A percentile compares a stretch with the other conserved stretches of the same genome.
Evolutionary conservation across 768 basidiomycete species (phyloP).

Genomic region (Baorangia bicolor): DNA sequence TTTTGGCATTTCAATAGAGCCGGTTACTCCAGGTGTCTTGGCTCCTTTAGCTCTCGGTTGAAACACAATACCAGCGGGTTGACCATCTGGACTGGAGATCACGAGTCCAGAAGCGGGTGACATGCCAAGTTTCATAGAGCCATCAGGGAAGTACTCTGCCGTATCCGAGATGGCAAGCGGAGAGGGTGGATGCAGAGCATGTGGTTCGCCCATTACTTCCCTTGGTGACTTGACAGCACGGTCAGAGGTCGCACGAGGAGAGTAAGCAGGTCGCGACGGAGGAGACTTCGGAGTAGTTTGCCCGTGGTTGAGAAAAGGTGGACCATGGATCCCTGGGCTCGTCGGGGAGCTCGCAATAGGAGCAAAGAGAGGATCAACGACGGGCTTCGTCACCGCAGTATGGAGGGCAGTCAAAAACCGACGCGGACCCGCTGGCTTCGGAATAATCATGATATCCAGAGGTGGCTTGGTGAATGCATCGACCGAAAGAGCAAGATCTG

Average conservation of each 20-base stretch:
- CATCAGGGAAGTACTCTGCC: constrained; percentile 64
- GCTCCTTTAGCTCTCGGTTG: constrained; percentile 61
- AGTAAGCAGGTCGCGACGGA: constrained; percentile 40
- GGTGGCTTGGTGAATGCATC: constrained; percentile 47
- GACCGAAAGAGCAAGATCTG: constrained; percentile 42
- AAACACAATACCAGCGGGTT: constrained; percentile 95
- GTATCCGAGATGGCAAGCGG: constrained; percentile 68
- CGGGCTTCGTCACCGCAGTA: constrained; percentile 82
- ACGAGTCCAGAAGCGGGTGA: constrained; percentile 85
- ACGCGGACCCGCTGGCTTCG: constrained; percentile 95
- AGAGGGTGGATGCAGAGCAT: constrained; percentile 56
- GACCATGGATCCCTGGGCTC: constrained; percentile 62
- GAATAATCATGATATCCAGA: constrained; percentile 94
- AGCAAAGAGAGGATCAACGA: constrained; percentile 86
- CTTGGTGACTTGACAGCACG: constrained; percentile 57
- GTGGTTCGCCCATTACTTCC: constrained; percentile 39
- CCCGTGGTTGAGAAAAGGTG: constrained; percentile 41
- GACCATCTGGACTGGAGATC: constrained; percentile 90
- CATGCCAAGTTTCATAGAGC: constrained; percentile 67
- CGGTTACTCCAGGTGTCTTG: constrained; percentile 31
- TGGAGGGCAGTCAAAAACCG: constrained; percentile 90
- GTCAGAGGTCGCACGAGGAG: constrained; percentile 60
- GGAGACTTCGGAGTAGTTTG: constrained; percentile 42
- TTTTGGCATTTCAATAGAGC: constrained; percentile 47
- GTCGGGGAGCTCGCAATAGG: constrained; percentile 94